Base-by-base conservation (phyloP, 2,329 filamentous ascomycete species). In the Talaromyces sp. region DNA sequence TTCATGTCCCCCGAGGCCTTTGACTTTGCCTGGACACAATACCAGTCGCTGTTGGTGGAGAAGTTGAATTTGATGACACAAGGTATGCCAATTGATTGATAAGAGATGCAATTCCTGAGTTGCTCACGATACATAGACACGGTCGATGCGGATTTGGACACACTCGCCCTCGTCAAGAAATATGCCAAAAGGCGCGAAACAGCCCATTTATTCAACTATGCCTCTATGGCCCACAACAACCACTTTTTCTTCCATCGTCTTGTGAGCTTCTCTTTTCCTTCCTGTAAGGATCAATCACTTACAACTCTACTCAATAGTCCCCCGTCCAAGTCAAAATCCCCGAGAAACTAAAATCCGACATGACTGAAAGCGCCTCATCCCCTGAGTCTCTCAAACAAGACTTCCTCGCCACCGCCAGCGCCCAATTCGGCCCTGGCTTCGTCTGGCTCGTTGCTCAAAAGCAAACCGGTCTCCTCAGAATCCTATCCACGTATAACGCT, bases 351-450 rank as follows among this genome's bases (percentile, higher is more conserved):
- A 78, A 82, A 71, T 70, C 74, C 65, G 83, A 85, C 64, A 87
- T 98, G 71, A 82, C 86, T 72, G 80, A 82, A 70, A 87, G 87
- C 72, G 98, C 97, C 82, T 90, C 90, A 74, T 92, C 89, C 72
- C 82, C 96, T 71, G 90, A 96, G 69, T 93, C 90, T 35, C 87
- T 99, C 66, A 88, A 88, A 75, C 84, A 85, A 71, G 91, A 95
- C 76, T 88, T 99, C 79, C 79, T 95, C 73, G 83, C 89, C 69
- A 96, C 90, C 47, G 94, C 94, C 66, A 84, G 87, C 70, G 86
- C 88, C 81, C 97, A 98, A 93, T 98, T 99, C 81, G 95, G 94
- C 63, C 93, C 94, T 0, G 95, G 95, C 69, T 98, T 96, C 80
- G 90, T 98, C 75, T 99, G 95, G 95, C 89, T 99, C 67, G 91